phyloP scores from a whole-genome alignment of 78 protist genomes.

The Dictyostelium capitatum region DNA sequence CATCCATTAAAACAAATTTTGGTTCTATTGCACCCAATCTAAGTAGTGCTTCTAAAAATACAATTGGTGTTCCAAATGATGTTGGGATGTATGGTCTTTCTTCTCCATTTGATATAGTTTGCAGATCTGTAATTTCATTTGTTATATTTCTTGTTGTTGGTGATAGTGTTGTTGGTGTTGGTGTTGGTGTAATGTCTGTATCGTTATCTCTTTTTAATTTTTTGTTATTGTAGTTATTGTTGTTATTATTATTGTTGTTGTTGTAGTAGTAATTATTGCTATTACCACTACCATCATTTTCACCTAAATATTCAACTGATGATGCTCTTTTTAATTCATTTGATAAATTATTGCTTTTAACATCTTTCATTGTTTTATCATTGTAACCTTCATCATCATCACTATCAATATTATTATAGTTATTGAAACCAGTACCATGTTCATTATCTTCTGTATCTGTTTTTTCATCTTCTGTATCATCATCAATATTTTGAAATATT shows the following conservation, averaged over 20 bases:
- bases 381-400: no score
- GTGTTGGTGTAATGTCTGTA: background rate
- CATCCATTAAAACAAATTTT: no score
- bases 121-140: background rate
- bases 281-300: background rate
- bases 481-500: background rate
- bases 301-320: background rate
- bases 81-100: background rate
- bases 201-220: background rate
- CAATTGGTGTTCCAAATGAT: background rate
- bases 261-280: background rate
- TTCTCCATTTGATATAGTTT: background rate
- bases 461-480: background rate
- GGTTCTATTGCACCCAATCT: background rate
- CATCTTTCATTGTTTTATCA: no score
- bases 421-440: background rate
- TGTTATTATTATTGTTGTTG: background rate
- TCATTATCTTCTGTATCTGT: conserved; percentile 3
- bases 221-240: background rate
- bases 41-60: background rate
- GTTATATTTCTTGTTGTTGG: background rate
- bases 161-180: background rate
- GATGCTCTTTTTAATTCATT: background rate
- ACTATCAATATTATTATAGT: background rate
- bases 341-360: background rate